Evolutionary conservation across 2,329 filamentous ascomycete genomes (phyloP), one percentile per base, ranked within the genome.

Genomic region (Podosphaera aphanis): DNA sequence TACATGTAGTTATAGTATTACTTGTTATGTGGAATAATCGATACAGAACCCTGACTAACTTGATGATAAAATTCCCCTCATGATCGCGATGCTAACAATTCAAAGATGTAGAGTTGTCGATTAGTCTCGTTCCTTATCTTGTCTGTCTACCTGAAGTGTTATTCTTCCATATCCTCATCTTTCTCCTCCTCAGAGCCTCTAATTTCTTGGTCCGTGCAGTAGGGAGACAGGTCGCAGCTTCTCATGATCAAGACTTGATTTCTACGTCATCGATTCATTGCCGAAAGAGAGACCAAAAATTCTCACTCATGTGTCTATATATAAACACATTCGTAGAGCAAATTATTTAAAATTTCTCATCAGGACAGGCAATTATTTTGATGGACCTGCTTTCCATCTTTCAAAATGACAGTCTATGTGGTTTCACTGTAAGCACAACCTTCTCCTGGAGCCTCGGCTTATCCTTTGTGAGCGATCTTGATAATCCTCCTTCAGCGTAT

Each of bases 391-490:
- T 20, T n/a, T 37, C 11, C n/a, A 52, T 27, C 48, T 48, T 35
- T 48, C 45, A 59, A 46, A 27, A 75, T 76, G 72, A 72, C 71
- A 5, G 66, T 73, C 58, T 73, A 74, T 52, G 67, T 74, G 44
- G 70, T 67, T 47, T 73, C 71, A 27, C 63, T 76, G 69, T 74
- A 65, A 61, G 69, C 65, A 43, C 11, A 31, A 41, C 8, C 16
- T 40, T 29, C 33, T 29, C 27, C 23, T 40, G 35, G 35, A 29
- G n/a, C 37, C 40, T 35, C 37, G n/a, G 13, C 20, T 27, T 42
- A 27, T 42, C 21, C 20, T 27, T 33, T 35, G 23, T 36, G 6
- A 20, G 33, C 46, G 43, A 38, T 47, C 13, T 29, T 35, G 35
- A 45, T 41, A 46, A 39, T 44, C 46, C 16, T 31, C 15, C 16